Percentiles rank a stretch among this genome's conserved stretches.
phyloP scores from a whole-genome alignment of 106 monocot species.

The Chionographis japonica region DNA sequence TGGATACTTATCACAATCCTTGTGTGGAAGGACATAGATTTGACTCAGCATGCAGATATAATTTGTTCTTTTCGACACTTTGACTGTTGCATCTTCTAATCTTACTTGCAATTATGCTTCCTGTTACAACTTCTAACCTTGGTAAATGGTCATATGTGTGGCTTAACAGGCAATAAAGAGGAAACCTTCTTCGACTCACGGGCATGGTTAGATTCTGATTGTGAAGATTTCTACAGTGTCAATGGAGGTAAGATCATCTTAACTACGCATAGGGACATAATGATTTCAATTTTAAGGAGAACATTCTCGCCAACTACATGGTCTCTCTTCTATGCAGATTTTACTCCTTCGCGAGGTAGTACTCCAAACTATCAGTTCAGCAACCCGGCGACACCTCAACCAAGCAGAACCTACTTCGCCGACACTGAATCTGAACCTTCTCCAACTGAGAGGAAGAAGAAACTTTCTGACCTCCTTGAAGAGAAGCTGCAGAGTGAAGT shows the following conservation, averaged over 20 bases:
- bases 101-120: too few species aligned
- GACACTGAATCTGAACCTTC: slow-evolving; percentile 32
- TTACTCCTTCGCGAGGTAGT: slow-evolving; percentile 46
- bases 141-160: too few species aligned
- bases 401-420: slow-evolving; percentile 9
- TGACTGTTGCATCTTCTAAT: too few species aligned
- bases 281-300: neutral
- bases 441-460: slow-evolving; percentile 36
- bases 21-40: too few species aligned
- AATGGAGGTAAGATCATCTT: slow-evolving; percentile 43
- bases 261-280: neutral
- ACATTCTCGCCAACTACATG: neutral
- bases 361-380: slow-evolving; percentile 42
- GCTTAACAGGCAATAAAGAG: slow-evolving; percentile 48
- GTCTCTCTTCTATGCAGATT: slow-evolving; percentile 31
- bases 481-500: slow-evolving; percentile 13
- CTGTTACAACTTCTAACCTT: too few species aligned
- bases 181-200: slow-evolving; percentile 59
- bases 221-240: slow-evolving; percentile 68
- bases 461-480: slow-evolving; percentile 39
- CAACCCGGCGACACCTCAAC: slow-evolving; percentile 6
- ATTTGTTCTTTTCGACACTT: too few species aligned
- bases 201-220: slow-evolving; percentile 56
- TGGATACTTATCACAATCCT: too few species aligned
- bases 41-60: too few species aligned